A percentile compares a stretch with the other conserved stretches of the same genome.
Conservation (phyloP, 2,329 filamentous ascomycete species). For the Paracamarosporium sp. region DNA sequence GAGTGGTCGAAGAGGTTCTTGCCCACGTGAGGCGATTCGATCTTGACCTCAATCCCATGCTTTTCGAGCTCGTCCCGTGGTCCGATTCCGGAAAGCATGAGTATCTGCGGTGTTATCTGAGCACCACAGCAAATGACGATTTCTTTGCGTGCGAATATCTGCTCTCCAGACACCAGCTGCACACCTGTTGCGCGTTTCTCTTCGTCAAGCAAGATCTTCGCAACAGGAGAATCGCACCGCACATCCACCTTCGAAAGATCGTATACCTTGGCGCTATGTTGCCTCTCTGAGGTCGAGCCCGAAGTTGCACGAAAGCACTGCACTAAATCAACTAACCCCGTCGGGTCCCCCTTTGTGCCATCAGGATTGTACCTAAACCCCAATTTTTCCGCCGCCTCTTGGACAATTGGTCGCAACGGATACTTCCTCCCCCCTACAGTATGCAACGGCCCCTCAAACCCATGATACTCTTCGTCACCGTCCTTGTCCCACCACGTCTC, state of each 20-base stretch:
- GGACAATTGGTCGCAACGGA: conserved; percentile 16
- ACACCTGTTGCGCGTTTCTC: conserved; percentile 31
- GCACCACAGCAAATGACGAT: conserved; percentile 49
- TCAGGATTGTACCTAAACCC: conserved; percentile 21
- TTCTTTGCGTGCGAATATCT: conserved; percentile 40
- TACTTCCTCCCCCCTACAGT: conserved; percentile 21
- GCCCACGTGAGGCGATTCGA: conserved; percentile 30
- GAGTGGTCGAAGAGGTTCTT: conserved; percentile 30
- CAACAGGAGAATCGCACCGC: conserved; percentile 12
- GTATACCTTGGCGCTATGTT: conserved; percentile 27
- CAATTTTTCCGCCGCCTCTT: conserved; percentile 13
- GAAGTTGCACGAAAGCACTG: conserved; percentile 22
- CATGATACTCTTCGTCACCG: conserved; percentile 8
- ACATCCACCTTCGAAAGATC: conserved; percentile 21
- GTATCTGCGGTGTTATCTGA: conserved; percentile 49
- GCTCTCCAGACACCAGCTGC: conserved; percentile 32
- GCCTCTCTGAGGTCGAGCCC: conserved; percentile 14
- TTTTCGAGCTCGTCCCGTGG: conserved; percentile 18
- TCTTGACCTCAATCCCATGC: conserved; percentile 19
- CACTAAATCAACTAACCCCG: conserved; percentile 11
- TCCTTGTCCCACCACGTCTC: conserved; percentile 16
- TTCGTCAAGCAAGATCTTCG: conserved; percentile 20
- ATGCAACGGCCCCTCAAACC: conserved; percentile 25
- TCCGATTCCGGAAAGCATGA: conserved; percentile 48
- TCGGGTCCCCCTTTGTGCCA: conserved; percentile 18